Evolutionary conservation across 163 green algal genomes (phyloP).

Genomic region (Scenedesmus sp.): DNA sequence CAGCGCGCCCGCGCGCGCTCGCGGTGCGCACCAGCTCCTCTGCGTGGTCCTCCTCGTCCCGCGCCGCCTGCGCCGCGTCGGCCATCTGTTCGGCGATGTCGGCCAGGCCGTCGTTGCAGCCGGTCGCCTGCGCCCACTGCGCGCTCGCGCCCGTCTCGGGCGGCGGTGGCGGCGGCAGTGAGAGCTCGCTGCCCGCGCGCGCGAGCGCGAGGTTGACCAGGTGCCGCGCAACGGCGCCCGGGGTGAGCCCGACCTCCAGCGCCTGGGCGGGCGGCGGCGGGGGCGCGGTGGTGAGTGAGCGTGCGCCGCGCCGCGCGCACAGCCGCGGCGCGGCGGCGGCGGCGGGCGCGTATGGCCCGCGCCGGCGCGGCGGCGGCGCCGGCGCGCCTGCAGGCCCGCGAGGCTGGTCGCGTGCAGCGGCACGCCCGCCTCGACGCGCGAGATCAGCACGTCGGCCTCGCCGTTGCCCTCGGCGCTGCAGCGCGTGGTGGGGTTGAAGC

Average conservation of each 20-base stretch:
- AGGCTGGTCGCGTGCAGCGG: slow-evolving; percentile 10
- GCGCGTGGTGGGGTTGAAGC: slow-evolving; percentile 23
- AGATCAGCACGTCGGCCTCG: slow-evolving; percentile 34
- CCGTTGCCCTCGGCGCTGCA: slow-evolving; percentile 24
- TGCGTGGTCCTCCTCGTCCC: background rate
- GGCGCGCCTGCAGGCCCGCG: slow-evolving; percentile 25
- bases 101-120: slow-evolving; percentile 1
- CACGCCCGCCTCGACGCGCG: slow-evolving; percentile 1
- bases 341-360: background rate
- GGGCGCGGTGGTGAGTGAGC: background rate
- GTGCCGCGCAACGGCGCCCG: slow-evolving; percentile 32
- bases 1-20: no score
- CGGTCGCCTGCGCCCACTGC: slow-evolving; percentile 22
- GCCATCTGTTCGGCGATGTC: slow-evolving; percentile 23
- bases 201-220: slow-evolving; percentile 35
- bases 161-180: slow-evolving; percentile 6
- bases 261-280: slow-evolving; percentile 8
- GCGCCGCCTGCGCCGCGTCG: background rate
- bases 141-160: background rate
- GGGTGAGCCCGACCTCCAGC: slow-evolving; percentile 12
- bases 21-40: background rate
- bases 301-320: no score
- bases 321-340: no score
- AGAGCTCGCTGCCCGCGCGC: no score
- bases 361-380: background rate